Evolutionary conservation across 352 stramenopile genomes (phyloP), one percentile per base, ranked within the genome.

Genomic region (Aphanomyces euteiches): DNA sequence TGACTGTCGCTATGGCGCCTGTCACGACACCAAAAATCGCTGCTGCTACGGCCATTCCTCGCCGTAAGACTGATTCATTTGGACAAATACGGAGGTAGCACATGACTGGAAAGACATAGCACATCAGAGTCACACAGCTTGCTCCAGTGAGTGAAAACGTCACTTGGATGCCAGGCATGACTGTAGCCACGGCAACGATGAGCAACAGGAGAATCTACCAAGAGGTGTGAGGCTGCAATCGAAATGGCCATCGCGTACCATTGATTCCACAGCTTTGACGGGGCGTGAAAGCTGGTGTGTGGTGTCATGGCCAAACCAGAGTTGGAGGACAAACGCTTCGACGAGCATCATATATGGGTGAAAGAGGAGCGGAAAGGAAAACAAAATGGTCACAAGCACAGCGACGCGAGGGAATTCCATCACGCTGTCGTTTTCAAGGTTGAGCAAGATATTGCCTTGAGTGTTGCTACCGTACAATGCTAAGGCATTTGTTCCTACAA

Each of bases 91-190:
- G 75, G 13, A 75, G 67, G 73, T 85, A 90, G 73, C 86, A 90
- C 3, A 88, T 71, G 37, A 78, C 69, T 3, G 84, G 84, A 66
- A 92, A 82, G 17, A 88, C 48, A 74, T 92, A 92, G 72, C 84
- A 92, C 0, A 92, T 74, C 67, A 90, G 77, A 54, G 89, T 66
- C 56, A 92, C 67, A 59, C 88, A 88, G 67, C 81, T 90, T 36
- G 84, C 83, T 3, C 84, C 84, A 3, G 90, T 83, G 61, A 92
- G 88, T 1, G 82, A 92, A 69, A 92, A 92, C 5, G 90, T 83
- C 47, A 92, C 81, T 74, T 84, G 78, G 54, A 82, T 77, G 65
- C 82, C 85, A 0, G 85, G 83, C 41, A 90, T 81, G 43, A 73
- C 79, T 56, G 84, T 77, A 3, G 82, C 82, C 21, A 75, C 84